Percentiles rank a stretch among this genome's conserved stretches.
Conservation (phyloP, 2,329 filamentous ascomycete species). For the Aureobasidium sp. region DNA sequence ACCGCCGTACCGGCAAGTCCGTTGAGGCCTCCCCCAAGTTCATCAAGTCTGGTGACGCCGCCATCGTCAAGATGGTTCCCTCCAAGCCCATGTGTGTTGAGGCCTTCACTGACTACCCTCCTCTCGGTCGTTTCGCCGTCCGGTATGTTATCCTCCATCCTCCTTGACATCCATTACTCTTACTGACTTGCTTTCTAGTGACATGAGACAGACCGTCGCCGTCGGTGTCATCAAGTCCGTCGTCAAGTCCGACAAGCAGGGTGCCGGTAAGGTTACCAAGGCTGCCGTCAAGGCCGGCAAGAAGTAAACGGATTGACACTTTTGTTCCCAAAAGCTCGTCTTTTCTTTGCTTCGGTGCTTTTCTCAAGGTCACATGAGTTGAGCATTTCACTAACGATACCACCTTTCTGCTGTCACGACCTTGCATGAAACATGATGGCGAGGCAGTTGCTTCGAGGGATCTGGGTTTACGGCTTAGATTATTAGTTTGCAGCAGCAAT, state of each 20-base stretch:
- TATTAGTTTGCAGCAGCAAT: conserved; percentile 10
- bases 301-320: conserved; percentile 24
- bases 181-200: neutral
- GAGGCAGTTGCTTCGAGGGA: conserved; percentile 9
- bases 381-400: conserved; percentile 10
- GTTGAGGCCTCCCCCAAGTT: conserved; percentile 91
- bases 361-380: conserved; percentile 12
- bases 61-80: conserved; percentile 99
- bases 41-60: conserved; percentile 99
- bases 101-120: conserved; percentile 99
- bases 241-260: conserved; percentile 38
- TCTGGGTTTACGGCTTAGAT: conserved; percentile 12
- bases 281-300: conserved; percentile 29
- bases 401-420: conserved; percentile 9
- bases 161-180: conserved; percentile 37
- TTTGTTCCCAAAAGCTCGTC: neutral
- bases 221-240: conserved; percentile 47
- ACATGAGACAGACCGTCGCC: conserved; percentile 62
- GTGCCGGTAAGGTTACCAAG: conserved; percentile 45
- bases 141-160: conserved; percentile 60
- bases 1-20: conserved; percentile 99
- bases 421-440: conserved; percentile 10
- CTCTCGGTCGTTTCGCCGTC: conserved; percentile 99
- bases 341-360: conserved; percentile 3
- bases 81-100: conserved; percentile 99